phyloP scores from a whole-genome alignment of 2,329 filamentous ascomycete genomes.

The Fonsecaea pugnacius region DNA sequence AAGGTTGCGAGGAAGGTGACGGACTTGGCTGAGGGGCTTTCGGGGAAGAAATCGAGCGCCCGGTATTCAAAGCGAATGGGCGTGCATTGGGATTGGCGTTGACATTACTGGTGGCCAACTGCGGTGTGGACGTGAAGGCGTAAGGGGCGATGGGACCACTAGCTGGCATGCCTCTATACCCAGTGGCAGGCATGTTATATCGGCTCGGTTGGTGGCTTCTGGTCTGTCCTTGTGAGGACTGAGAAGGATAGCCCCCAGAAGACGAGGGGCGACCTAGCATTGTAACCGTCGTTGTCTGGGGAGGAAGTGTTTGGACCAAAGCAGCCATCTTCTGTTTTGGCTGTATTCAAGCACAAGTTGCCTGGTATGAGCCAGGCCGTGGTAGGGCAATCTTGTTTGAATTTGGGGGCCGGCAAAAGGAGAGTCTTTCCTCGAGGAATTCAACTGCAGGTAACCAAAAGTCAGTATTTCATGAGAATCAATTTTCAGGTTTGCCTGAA shows the following conservation, averaged over 20 bases:
- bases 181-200: conserved; percentile 49
- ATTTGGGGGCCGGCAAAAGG: conserved; percentile 15
- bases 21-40: conserved; percentile 46
- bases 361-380: background rate
- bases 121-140: conserved; percentile 74
- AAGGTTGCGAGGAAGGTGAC: conserved; percentile 24
- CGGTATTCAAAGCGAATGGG: conserved; percentile 19
- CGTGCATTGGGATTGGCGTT: conserved; percentile 41
- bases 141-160: conserved; percentile 73
- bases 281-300: conserved; percentile 76
- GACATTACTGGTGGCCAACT: conserved; percentile 57
- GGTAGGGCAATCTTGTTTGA: conserved; percentile 14
- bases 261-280: conserved; percentile 74
- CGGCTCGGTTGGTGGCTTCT: conserved; percentile 53
- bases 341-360: conserved; percentile 10
- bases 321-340: conserved; percentile 69
- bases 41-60: conserved; percentile 58
- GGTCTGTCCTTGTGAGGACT: conserved; percentile 41
- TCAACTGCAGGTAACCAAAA: background rate
- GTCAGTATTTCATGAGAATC: conserved; percentile 11
- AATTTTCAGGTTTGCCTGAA: background rate
- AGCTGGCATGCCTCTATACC: conserved; percentile 61
- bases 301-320: conserved; percentile 78
- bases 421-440: conserved; percentile 7
- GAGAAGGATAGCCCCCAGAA: conserved; percentile 58